phyloP scores from a whole-genome alignment of 768 basidiomycete genomes.

The Boletus vermiculosoides region DNA sequence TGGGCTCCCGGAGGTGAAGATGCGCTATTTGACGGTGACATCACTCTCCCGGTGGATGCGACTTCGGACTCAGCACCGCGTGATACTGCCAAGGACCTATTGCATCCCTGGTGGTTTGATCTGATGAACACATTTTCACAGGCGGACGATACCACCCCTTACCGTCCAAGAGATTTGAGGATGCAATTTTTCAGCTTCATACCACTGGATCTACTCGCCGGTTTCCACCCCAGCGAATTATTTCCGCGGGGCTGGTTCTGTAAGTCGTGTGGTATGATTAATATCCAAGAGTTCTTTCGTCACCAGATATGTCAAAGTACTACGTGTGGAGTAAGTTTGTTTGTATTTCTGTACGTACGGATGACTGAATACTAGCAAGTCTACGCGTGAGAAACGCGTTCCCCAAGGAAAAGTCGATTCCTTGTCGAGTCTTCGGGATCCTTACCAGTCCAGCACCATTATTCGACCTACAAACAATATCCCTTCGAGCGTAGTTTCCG shows the following conservation, averaged over 20 bases:
- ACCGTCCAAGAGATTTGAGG: constrained; percentile 23
- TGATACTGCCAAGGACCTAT: background rate
- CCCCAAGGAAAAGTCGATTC: constrained; percentile 19
- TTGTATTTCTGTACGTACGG: background rate
- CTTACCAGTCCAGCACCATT: constrained; percentile 12
- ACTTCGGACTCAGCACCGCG: background rate
- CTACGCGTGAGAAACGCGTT: background rate
- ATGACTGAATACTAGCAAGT: constrained; percentile 18
- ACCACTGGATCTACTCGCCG: constrained; percentile 32
- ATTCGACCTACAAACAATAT: constrained; percentile 15
- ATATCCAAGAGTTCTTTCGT: constrained; percentile 44
- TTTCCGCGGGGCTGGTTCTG: constrained; percentile 53
- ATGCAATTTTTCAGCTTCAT: constrained; percentile 30
- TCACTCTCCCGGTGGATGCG: background rate
- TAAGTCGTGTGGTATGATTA: constrained; percentile 45
- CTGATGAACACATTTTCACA: background rate
- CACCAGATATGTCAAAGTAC: constrained; percentile 45
- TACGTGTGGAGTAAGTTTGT: constrained; percentile 38
- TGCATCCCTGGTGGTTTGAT: constrained; percentile 27
- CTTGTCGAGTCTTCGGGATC: constrained; percentile 24
- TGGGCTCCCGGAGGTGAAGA: constrained; percentile 55
- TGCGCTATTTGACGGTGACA: constrained; percentile 15
- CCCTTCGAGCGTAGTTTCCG: constrained; percentile 18
- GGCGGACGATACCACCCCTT: constrained; percentile 14
- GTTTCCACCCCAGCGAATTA: constrained; percentile 30